Evolutionary conservation across 371 early-diverging fungal species (phyloP).

Genomic region (Entomophthora muscae): DNA sequence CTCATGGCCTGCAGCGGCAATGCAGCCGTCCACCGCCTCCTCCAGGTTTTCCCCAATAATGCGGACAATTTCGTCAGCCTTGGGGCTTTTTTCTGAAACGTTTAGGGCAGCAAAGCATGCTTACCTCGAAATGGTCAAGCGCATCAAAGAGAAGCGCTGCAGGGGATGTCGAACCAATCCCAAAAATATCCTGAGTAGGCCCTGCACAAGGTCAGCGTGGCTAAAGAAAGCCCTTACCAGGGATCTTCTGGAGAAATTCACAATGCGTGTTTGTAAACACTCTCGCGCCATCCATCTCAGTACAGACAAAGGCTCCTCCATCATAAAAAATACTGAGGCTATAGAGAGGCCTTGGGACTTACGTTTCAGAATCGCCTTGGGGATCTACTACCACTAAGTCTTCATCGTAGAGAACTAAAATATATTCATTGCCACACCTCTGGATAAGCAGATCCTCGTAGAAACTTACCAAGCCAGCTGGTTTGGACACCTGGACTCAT

Average conservation of each 20-base stretch:
- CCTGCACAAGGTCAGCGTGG: constrained; percentile 18
- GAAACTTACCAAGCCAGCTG: not conserved
- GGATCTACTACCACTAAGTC: constrained; percentile 81
- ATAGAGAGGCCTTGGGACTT: constrained; percentile 8
- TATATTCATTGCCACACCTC: constrained; percentile 94
- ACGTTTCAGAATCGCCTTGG: constrained; percentile 77
- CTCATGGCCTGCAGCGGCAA: constrained; percentile 89
- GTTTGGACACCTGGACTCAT: not conserved
- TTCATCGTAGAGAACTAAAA: constrained; percentile 65
- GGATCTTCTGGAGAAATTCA: constrained; percentile 74
- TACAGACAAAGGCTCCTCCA: constrained; percentile 52
- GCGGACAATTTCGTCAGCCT: constrained; percentile 87
- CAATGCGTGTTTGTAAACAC: constrained; percentile 66
- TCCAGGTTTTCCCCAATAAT: constrained; percentile 59
- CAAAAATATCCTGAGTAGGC: constrained; percentile 66
- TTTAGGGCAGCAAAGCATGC: no score
- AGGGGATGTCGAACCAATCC: constrained; percentile 84
- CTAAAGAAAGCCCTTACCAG: constrained; percentile 26
- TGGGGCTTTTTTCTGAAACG: constrained; percentile 52
- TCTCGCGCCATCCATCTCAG: constrained; percentile 87
- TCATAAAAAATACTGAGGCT: constrained; percentile 47
- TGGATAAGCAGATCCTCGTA: not conserved
- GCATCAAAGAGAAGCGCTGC: constrained; percentile 91
- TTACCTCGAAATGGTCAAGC: constrained; percentile 68
- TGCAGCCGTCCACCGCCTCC: constrained; percentile 78